Percentiles rank a stretch among this genome's conserved stretches.
Conservation (phyloP, 371 early-diverging fungal species). For the Funneliformis caledonium region DNA sequence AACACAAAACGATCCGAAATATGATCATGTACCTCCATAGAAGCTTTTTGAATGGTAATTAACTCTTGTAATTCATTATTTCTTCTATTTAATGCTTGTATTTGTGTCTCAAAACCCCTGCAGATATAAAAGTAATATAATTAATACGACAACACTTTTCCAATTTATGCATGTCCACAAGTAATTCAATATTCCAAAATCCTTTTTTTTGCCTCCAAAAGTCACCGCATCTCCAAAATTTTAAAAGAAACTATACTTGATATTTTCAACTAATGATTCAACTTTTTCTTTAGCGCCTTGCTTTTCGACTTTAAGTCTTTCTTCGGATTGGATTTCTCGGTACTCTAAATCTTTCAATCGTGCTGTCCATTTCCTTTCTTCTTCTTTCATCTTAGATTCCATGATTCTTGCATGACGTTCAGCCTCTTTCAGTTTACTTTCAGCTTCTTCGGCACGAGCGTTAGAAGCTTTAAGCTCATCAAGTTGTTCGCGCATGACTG, state of each 20-base stretch:
- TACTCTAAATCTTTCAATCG: not conserved
- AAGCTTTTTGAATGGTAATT: constrained; percentile 23
- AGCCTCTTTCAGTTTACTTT: constrained; percentile 20
- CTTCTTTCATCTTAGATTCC: constrained; percentile 18
- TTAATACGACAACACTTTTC: not conserved
- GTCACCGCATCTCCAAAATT: too few species aligned
- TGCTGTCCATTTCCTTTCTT: not conserved
- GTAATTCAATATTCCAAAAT: not conserved
- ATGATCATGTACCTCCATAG: constrained; percentile 18
- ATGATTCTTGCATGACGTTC: constrained; percentile 10
- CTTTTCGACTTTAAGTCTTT: constrained; percentile 24
- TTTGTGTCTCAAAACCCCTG: constrained; percentile 22
- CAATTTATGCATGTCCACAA: too few species aligned
- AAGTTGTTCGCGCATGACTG: constrained; percentile 1
- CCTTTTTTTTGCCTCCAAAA: too few species aligned
- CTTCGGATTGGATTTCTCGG: not conserved
- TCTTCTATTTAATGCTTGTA: constrained; percentile 30
- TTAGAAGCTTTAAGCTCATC: constrained; percentile 16
- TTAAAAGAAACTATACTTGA: constrained; percentile 1
- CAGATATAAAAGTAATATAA: not conserved
- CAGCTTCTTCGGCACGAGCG: constrained; percentile 21
- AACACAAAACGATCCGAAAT: not conserved
- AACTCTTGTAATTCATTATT: constrained; percentile 35
- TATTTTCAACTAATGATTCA: constrained; percentile 18
- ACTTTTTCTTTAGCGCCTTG: constrained; percentile 22